These are phyloP conservation scores for Crinitomyces ghanaensis DNA, from an alignment of 805 yeast species.

Conservation along the genomic window DNA sequence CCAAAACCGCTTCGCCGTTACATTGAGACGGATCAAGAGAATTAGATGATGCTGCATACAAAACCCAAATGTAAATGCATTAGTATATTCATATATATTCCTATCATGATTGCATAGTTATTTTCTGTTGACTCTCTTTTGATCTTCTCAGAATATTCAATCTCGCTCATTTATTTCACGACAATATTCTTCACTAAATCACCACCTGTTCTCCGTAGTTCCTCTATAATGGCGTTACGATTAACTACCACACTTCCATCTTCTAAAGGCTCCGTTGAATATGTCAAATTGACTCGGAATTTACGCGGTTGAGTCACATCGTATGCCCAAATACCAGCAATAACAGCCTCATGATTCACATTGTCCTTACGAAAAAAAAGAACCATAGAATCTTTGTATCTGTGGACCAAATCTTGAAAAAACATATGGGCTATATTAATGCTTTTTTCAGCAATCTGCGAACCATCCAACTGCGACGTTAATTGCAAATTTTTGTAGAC, in stretches of 20 bases:
- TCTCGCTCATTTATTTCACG: constrained; percentile 5
- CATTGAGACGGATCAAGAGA: constrained; percentile 3
- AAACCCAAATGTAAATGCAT: constrained; percentile 3
- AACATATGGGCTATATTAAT: constrained; percentile 54
- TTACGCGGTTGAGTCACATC: constrained; percentile 44
- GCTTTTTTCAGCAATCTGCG: constrained; percentile 29
- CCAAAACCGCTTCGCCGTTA: constrained; percentile 17
- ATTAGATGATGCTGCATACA: not conserved
- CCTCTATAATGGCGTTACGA: constrained; percentile 59
- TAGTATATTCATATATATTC: constrained; percentile 1
- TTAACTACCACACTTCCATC: constrained; percentile 46
- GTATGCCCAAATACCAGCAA: constrained; percentile 78
- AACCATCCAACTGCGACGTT: constrained; percentile 32
- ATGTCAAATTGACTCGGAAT: constrained; percentile 71
- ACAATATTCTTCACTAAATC: constrained; percentile 23
- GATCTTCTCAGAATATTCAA: too few relatives aligned
- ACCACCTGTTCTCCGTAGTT: constrained; percentile 39
- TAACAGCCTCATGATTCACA: constrained; percentile 30
- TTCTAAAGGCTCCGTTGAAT: constrained; percentile 53
- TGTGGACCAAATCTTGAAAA: constrained; percentile 47
- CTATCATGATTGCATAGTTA: constrained; percentile 1
- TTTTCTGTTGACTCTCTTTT: too few relatives aligned
- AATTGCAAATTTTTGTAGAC: constrained; percentile 29
- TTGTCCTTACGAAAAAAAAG: constrained; percentile 46
- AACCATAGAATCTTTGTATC: constrained; percentile 56